Conservation (phyloP, 352 stramenopile genomes). For the Blastocystis sp. region DNA sequence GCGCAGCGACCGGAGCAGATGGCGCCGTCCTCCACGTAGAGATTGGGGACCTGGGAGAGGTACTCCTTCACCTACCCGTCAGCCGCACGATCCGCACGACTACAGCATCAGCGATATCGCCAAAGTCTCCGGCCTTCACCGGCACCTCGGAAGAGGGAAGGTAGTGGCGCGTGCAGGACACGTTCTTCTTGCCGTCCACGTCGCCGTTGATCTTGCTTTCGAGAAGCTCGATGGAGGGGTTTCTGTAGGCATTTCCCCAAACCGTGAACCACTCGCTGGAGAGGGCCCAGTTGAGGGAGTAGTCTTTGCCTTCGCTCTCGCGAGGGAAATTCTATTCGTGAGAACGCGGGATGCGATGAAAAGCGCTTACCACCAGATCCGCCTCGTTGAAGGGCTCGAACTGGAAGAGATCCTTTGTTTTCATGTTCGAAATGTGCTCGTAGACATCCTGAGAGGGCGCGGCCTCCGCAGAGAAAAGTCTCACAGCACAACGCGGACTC, state of each 20-base stretch:
- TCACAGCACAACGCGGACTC: neutral
- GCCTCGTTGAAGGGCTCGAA: conserved; percentile 57
- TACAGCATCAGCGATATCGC: conserved; percentile 39
- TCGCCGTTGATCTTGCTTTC: conserved; percentile 8
- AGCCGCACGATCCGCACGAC: neutral
- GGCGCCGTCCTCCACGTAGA: conserved; percentile 54
- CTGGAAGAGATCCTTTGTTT: conserved; percentile 52
- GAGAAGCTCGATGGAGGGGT: conserved; percentile 42
- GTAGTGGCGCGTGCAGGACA: conserved; percentile 20
- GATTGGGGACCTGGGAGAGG: conserved; percentile 61
- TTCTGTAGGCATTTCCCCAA: conserved; percentile 69
- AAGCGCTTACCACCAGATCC: conserved; percentile 47
- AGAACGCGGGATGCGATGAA: neutral
- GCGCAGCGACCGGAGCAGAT: conserved; percentile 42
- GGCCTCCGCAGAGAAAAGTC: conserved; percentile 24
- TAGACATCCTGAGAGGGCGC: conserved; percentile 10
- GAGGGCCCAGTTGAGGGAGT: conserved; percentile 55
- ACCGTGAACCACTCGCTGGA: conserved; percentile 50
- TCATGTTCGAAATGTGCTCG: conserved; percentile 50
- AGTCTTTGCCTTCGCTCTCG: conserved; percentile 25
- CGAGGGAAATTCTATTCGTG: conserved; percentile 52
- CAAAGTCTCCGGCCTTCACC: conserved; percentile 14
- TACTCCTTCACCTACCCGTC: conserved; percentile 63
- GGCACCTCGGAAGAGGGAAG: conserved; percentile 12
- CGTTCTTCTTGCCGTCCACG: conserved; percentile 28